These are phyloP conservation scores for Leucogyrophana mollusca DNA, from an alignment of 768 basidiomycete genomes.

Conservation along the genomic window DNA sequence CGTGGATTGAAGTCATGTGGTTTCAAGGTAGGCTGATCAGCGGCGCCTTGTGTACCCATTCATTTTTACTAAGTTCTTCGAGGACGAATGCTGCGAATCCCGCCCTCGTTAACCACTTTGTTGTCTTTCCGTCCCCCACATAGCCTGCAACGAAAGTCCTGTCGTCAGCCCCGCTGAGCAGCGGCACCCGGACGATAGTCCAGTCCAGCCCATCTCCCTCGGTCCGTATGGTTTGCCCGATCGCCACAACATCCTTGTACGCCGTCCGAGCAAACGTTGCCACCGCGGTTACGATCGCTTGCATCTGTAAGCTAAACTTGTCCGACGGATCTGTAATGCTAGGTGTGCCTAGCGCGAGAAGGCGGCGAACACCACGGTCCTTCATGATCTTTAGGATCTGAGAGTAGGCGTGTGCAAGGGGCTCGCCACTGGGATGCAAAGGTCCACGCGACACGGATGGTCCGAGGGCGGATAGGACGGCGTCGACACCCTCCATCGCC, in stretches of 20 bases:
- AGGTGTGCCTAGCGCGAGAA: constrained; percentile 66
- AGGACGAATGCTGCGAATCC: constrained; percentile 63
- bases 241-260: constrained; percentile 68
- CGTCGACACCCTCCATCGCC: constrained; percentile 57
- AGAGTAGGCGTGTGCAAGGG: constrained; percentile 61
- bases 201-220: constrained; percentile 55
- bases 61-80: constrained; percentile 51
- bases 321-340: constrained; percentile 64
- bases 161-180: constrained; percentile 49
- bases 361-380: constrained; percentile 47
- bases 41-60: constrained; percentile 53
- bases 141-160: constrained; percentile 59
- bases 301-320: constrained; percentile 42
- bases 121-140: constrained; percentile 60
- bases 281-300: constrained; percentile 36
- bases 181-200: constrained; percentile 70
- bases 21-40: constrained; percentile 32
- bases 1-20: no score
- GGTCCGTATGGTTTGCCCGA: constrained; percentile 53
- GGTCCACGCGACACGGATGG: constrained; percentile 43
- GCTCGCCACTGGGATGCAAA: constrained; percentile 44
- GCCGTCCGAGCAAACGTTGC: constrained; percentile 47
- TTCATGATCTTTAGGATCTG: constrained; percentile 57
- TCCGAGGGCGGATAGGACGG: constrained; percentile 68
- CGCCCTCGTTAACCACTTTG: constrained; percentile 47